Conservation (phyloP, 345 rosid genomes). For the Aquilaria yunnanensis region DNA sequence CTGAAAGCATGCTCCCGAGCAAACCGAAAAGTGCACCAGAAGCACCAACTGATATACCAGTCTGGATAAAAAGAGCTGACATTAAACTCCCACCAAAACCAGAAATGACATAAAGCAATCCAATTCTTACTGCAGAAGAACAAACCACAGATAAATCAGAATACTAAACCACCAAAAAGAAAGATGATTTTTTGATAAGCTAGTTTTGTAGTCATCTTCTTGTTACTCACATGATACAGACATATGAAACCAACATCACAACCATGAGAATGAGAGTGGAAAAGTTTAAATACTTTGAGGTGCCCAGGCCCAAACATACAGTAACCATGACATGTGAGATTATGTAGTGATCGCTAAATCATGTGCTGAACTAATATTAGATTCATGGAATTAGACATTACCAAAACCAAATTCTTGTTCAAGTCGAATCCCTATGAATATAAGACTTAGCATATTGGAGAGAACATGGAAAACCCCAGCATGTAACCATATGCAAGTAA, state of each 20-base stretch:
- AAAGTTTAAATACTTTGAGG: no score
- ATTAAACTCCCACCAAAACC: conserved; percentile 93
- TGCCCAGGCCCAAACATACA: no score
- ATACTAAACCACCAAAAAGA: neutral
- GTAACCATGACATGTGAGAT: no score
- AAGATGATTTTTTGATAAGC: no score
- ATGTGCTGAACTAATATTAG: no score
- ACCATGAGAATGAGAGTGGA: no score
- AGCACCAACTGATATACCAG: conserved; percentile 92
- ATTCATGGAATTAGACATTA: conserved; percentile 15
- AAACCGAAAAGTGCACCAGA: conserved; percentile 97
- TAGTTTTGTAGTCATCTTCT: neutral
- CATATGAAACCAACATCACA: no score
- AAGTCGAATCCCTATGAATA: conserved; percentile 87
- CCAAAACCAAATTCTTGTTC: conserved; percentile 97
- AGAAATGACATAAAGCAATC: conserved; percentile 65
- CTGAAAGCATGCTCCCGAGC: conserved; percentile 95
- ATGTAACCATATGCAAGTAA: conserved; percentile 94
- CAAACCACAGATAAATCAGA: conserved; percentile 5
- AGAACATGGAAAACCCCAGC: conserved; percentile 90
- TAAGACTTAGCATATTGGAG: conserved; percentile 88
- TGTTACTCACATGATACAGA: neutral
- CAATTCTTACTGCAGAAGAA: conserved; percentile 67
- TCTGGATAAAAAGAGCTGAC: conserved; percentile 73
- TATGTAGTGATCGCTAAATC: no score